Evolutionary conservation across 2,329 filamentous ascomycete species (phyloP).

Genomic region (Alternaria alternata): DNA sequence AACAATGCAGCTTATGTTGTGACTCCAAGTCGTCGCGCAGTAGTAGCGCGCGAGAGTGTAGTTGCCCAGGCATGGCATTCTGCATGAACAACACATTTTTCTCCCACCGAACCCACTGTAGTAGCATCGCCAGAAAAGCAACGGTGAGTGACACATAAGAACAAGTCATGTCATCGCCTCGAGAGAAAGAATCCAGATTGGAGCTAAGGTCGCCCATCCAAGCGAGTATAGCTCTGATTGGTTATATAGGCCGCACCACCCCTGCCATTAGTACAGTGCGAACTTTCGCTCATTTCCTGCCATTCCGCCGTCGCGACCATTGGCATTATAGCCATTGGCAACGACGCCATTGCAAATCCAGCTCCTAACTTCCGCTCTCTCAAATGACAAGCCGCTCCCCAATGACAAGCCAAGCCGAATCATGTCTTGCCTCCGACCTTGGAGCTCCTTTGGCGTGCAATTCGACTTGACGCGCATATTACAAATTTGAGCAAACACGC

Average conservation of each 20-base stretch:
- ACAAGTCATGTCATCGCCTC: slow-evolving; percentile 11
- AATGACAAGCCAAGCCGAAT: slow-evolving; percentile 5
- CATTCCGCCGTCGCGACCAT: slow-evolving; percentile 1
- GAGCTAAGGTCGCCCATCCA: slow-evolving; percentile 26
- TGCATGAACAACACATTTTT: slow-evolving; percentile 5
- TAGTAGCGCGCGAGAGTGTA: not conserved
- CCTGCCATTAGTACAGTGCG: slow-evolving; percentile 15
- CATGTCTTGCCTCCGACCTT: not conserved
- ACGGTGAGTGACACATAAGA: slow-evolving; percentile 16
- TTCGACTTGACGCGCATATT: not conserved
- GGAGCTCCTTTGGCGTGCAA: not conserved
- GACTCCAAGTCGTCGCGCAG: slow-evolving; percentile 1
- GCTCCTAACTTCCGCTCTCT: slow-evolving; percentile 7
- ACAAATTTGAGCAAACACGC: not conserved
- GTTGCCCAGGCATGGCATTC: not conserved
- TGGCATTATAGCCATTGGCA: slow-evolving; percentile 17
- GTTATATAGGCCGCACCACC: slow-evolving; percentile 18
- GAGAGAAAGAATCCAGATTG: slow-evolving; percentile 20
- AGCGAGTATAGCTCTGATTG: slow-evolving; percentile 28
- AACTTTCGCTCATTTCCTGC: slow-evolving; percentile 21
- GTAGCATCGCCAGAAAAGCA: slow-evolving; percentile 5
- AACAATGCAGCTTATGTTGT: slow-evolving; percentile 9
- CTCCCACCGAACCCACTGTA: not conserved
- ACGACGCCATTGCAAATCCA: slow-evolving; percentile 12
- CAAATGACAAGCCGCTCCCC: not conserved